Percentiles rank a stretch among this genome's conserved stretches.
phyloP scores from a whole-genome alignment of 805 yeast genomes.

The Ogataea nakhonphanomensis region DNA sequence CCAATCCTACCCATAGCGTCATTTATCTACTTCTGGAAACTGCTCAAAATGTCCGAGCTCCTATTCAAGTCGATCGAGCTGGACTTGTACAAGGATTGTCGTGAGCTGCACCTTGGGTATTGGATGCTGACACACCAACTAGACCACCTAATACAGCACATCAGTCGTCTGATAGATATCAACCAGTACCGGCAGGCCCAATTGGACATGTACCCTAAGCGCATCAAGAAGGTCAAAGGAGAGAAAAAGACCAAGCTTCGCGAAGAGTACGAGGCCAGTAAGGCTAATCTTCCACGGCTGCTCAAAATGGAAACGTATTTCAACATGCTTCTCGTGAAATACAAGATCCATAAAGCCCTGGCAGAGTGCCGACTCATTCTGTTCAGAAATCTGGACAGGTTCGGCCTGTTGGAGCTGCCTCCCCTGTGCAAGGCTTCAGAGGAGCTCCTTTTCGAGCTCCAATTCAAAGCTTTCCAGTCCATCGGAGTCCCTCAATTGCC shows the following conservation, averaged over 20 bases:
- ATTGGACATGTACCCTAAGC: slow-evolving; percentile 19
- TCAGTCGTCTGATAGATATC: slow-evolving; percentile 19
- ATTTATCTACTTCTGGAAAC: slow-evolving; percentile 64
- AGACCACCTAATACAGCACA: slow-evolving; percentile 22
- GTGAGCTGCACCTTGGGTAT: slow-evolving; percentile 65
- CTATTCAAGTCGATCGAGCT: slow-evolving; percentile 71
- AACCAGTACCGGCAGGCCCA: slow-evolving; percentile 22
- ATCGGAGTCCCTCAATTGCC: slow-evolving; percentile 77
- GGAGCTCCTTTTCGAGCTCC: slow-evolving; percentile 45
- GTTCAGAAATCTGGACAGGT: slow-evolving; percentile 24
- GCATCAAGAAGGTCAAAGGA: slow-evolving; percentile 26
- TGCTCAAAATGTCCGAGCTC: slow-evolving; percentile 69
- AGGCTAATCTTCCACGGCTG: slow-evolving; percentile 13
- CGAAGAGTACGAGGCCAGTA: slow-evolving; percentile 22
- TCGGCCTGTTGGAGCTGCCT: slow-evolving; percentile 29
- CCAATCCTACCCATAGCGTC: slow-evolving; percentile 66
- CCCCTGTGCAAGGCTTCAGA: slow-evolving; percentile 28
- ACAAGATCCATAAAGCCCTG: slow-evolving; percentile 14
- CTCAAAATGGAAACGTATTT: slow-evolving; percentile 13
- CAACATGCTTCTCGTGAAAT: slow-evolving; percentile 11
- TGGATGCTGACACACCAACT: slow-evolving; percentile 55
- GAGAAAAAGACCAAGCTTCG: slow-evolving; percentile 25
- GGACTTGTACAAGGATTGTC: slow-evolving; percentile 58
- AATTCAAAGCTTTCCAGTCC: slow-evolving; percentile 76
- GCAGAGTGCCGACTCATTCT: slow-evolving; percentile 22